phyloP scores from a whole-genome alignment of 2,329 filamentous ascomycete species.

The Diaporthe amygdali region DNA sequence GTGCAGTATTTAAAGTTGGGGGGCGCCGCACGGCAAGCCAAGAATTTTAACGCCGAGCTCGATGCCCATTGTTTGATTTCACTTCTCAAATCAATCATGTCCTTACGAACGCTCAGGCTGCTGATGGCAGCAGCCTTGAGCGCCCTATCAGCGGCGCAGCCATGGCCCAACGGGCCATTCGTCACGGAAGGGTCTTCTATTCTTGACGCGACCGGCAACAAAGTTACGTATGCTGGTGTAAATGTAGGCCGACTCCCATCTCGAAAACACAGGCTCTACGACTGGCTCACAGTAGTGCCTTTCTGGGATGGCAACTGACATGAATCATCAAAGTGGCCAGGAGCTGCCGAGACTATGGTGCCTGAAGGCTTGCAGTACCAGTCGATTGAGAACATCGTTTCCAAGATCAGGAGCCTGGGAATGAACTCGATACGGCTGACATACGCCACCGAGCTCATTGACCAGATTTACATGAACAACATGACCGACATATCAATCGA shows the following conservation, averaged over 20 bases:
- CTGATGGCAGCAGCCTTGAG: background rate
- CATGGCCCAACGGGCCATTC: slow-evolving; percentile 51
- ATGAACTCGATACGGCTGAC: slow-evolving; percentile 69
- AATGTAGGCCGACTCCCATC: slow-evolving; percentile 40
- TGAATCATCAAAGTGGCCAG: slow-evolving; percentile 53
- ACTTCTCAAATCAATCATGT: background rate
- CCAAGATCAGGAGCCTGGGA: slow-evolving; percentile 62
- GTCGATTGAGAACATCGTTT: slow-evolving; percentile 59
- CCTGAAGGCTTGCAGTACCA: slow-evolving; percentile 69
- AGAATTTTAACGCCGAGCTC: background rate
- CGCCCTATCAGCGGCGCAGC: background rate
- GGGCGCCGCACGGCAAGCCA: background rate
- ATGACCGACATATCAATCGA: slow-evolving; percentile 51
- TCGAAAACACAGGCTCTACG: background rate
- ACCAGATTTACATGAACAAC: slow-evolving; percentile 58
- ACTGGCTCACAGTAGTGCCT: background rate
- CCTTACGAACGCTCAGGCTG: background rate
- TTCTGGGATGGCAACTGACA: background rate
- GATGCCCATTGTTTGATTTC: background rate
- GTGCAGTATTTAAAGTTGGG: background rate
- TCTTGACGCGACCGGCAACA: slow-evolving; percentile 45
- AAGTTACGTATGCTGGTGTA: slow-evolving; percentile 57
- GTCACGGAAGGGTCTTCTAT: slow-evolving; percentile 47
- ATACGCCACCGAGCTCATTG: slow-evolving; percentile 69
- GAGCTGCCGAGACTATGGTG: slow-evolving; percentile 66